Evolutionary conservation across 192 early-diverging fungal genomes (phyloP), one percentile per base, ranked within the genome.

Genomic region (Dissophora ornata): DNA sequence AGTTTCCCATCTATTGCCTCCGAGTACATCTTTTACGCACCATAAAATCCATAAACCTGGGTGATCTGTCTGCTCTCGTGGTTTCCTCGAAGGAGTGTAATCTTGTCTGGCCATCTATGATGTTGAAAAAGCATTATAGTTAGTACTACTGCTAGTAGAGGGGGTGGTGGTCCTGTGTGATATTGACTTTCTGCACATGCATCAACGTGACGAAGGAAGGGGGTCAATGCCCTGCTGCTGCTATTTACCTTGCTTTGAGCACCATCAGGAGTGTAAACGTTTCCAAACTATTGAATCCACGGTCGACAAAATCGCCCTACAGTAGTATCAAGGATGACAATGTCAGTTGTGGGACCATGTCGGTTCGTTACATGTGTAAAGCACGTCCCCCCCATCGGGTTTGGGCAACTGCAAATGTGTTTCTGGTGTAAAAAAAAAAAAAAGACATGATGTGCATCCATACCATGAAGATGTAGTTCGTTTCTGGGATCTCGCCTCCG

Each of bases 401-500:
- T n/a, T n/a, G n/a, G n/a, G n/a, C n/a, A n/a, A n/a, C n/a, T n/a
- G n/a, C n/a, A n/a, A n/a, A n/a, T n/a, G n/a, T n/a, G n/a, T n/a
- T n/a, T n/a, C n/a, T n/a, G n/a, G 36, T 12, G 36, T 12, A 38
- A 38, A 9, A 5, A 5, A 38, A 9, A 12, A 38, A 5, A 5
- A 38, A 9, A 12, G 36, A 5, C 7, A 45, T n/a, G 44, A 16
- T 16, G 4, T 45, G n/a, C 18, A 45, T 45, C 49, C 26, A 44
- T 60, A 95, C 94, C 96, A 99, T 97, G 79, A 99, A 99, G 69
- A 99, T 96, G 82, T 99, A 99, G 81, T 93, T 92, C 19, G 95
- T 97, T 65, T 88, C 87, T 36, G 96, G 94, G 26, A 96, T 86
- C 81, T 97, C 96, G 15, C 97, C 97, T 56, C 96, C 96, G 13